Base-by-base conservation (phyloP, 2,329 filamentous ascomycete species). In the Epichloe gansuensis region DNA sequence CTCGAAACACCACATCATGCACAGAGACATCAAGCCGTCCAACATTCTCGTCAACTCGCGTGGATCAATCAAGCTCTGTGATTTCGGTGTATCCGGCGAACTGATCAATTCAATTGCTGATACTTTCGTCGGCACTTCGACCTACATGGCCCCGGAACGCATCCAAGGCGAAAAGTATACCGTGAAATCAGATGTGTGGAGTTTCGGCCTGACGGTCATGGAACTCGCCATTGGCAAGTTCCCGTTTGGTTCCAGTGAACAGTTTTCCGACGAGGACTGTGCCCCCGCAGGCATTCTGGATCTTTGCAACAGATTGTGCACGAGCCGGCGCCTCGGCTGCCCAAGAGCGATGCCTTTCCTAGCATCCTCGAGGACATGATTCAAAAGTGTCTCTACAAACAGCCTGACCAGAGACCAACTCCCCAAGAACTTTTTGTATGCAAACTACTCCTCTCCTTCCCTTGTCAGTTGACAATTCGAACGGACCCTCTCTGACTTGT, bases 121-220 rank as follows among this genome's bases (percentile, higher is more conserved):
- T 65, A 98, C 93, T 0, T 98, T 98, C 63, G 93, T 98, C 38
- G 93, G 93, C 51, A 98, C 93, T 2, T 96, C 93, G 39, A 98
- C 93, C 52, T 98, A 98, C 75, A 98, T 98, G 93, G 93, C 93
- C 0, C 93, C 93, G 0, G 93, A 98, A 73, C 83, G 93, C 68
- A 98, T 98, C 60, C 91, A 97, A 67, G 93, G 93, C 57, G 90
- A 93, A 58, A 90, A 88, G 62, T 98, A 98, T 70, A 95, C 91
- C 0, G 91, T 98, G 63, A 96, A 96, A 69, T 96, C 91, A 12
- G 93, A 98, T 67, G 93, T 98, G 4, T 98, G 93, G 93, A 96
- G 91, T 78, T 94, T 96, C 57, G 93, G 93, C 35, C 75, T 98
- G 59, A 86, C 85, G 0, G 83, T 98, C 57, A 97, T 98, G 91